Evolutionary conservation across 805 yeast species (phyloP).

Genomic region (Metschnikowia dekortorum): DNA sequence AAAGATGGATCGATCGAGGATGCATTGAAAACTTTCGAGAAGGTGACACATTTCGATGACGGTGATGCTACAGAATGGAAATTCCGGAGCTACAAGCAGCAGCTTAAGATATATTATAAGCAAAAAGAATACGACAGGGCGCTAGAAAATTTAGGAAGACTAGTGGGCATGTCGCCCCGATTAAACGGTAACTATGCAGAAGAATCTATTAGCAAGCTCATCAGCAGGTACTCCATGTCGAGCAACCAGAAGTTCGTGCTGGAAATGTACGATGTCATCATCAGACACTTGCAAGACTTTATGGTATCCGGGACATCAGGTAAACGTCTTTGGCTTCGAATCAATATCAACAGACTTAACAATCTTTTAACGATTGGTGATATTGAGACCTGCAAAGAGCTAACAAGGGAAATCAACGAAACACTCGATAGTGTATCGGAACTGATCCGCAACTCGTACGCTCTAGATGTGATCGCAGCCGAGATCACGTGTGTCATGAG

Average conservation of each 20-base stretch:
- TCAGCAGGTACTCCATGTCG: slow-evolving; percentile 29
- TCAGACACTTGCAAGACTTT: slow-evolving; percentile 20
- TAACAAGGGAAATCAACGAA: slow-evolving; percentile 35
- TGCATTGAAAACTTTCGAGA: slow-evolving; percentile 12
- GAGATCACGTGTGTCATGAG: slow-evolving; percentile 52
- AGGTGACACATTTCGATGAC: slow-evolving; percentile 20
- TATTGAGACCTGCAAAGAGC: slow-evolving; percentile 27
- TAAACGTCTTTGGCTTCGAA: slow-evolving; percentile 43
- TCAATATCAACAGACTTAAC: slow-evolving; percentile 43
- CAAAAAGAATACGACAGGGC: slow-evolving; percentile 21
- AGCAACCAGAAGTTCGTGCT: slow-evolving; percentile 26
- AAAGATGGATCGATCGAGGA: slow-evolving; percentile 25
- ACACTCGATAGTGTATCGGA: slow-evolving; percentile 39
- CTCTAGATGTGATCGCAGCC: slow-evolving; percentile 62
- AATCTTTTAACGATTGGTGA: slow-evolving; percentile 28
- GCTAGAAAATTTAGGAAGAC: slow-evolving; percentile 19
- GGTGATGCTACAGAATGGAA: slow-evolving; percentile 27
- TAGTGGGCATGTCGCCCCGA: slow-evolving; percentile 22
- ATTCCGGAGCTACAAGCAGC: slow-evolving; percentile 39
- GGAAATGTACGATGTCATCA: slow-evolving; percentile 28
- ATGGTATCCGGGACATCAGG: slow-evolving; percentile 17
- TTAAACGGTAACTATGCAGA: slow-evolving; percentile 35
- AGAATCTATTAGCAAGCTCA: slow-evolving; percentile 35
- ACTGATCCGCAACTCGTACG: slow-evolving; percentile 41
- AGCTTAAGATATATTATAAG: slow-evolving; percentile 32